These are phyloP conservation scores for Vigna radiata DNA, from an alignment of 306 rosid species.

Conservation along the genomic window DNA sequence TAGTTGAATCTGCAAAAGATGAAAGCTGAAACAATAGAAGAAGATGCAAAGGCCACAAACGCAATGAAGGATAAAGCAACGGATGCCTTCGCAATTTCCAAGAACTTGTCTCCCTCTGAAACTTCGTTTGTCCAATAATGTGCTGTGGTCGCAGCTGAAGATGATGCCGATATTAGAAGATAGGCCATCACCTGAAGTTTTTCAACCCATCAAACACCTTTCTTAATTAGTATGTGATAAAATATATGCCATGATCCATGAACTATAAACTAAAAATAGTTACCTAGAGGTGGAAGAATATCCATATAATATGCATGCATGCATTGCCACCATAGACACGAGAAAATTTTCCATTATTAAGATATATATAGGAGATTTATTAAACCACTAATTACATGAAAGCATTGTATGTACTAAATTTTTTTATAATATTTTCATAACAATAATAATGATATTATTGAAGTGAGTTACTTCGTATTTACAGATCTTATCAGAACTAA, in stretches of 20 bases:
- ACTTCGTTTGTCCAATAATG: conserved; percentile 41
- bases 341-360: not conserved
- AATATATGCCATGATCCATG: not conserved
- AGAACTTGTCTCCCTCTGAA: conserved; percentile 55
- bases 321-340: not conserved
- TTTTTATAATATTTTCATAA: too few species aligned
- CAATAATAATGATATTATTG: too few species aligned
- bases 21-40: conserved; percentile 72
- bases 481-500: too few species aligned
- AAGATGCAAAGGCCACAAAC: conserved; percentile 66
- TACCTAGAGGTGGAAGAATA: not conserved
- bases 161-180: conserved; percentile 76
- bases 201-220: too few species aligned
- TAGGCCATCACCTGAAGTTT: conserved; percentile 64
- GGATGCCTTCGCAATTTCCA: conserved; percentile 64
- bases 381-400: too few species aligned
- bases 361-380: too few species aligned
- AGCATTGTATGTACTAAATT: too few species aligned
- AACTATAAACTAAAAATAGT: not conserved
- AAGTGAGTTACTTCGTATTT: too few species aligned
- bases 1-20: conserved; percentile 58
- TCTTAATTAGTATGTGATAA: too few species aligned
- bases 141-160: conserved; percentile 70
- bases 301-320: not conserved
- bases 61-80: conserved; percentile 73